Evolutionary conservation across 495 filamentous ascomycete genomes (phyloP), one percentile per base, ranked within the genome.

Genomic region (Eremomyces bilateralis): DNA sequence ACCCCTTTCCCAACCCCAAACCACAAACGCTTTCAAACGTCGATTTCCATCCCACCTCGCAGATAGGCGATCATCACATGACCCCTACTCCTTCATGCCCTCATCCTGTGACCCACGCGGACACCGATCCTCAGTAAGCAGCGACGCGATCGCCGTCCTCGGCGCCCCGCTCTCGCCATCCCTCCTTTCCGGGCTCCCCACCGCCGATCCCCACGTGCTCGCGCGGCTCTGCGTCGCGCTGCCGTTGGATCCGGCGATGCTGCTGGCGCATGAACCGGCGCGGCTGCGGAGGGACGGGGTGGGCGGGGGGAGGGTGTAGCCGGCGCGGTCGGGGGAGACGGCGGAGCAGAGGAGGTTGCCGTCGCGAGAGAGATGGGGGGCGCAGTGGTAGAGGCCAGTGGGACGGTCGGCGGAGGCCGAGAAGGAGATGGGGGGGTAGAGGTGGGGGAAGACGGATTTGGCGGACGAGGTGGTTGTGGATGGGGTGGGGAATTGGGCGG

Each of bases 241-340:
- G 6, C 8, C 19, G 15, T 17, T 8, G 2, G 16, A 18, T 5
- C 36, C 21, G 32, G 31, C 15, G 19, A 13, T 36, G 21, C 17
- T 25, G 3, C 38, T 19, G 6, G 31, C 31, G 21, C 11, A n/a
- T n/a, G n/a, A n/a, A n/a, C n/a, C n/a, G n/a, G n/a, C n/a, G n/a
- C n/a, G n/a, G n/a, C n/a, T n/a, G 36, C 33, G 10, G 15, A 21
- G 18, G 13, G 20, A 13, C 28, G 28, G 41, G 15, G 42, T 39
- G 2, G 45, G 48, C 38, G 46, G 44, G 8, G 48, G 48, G 11
- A 51, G 37, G 3, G 42, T 33, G 21, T 42, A 51, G 12, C 34
- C 39, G 35, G 44, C 32, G 8, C 48, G 36, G n/a, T 51, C 48
- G 4, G 48, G 48, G 20, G 41, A 45, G 1, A 41, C 44, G n/a